Evolutionary conservation across 441 rosid genomes (phyloP).

Genomic region (Croton laevigatus): DNA sequence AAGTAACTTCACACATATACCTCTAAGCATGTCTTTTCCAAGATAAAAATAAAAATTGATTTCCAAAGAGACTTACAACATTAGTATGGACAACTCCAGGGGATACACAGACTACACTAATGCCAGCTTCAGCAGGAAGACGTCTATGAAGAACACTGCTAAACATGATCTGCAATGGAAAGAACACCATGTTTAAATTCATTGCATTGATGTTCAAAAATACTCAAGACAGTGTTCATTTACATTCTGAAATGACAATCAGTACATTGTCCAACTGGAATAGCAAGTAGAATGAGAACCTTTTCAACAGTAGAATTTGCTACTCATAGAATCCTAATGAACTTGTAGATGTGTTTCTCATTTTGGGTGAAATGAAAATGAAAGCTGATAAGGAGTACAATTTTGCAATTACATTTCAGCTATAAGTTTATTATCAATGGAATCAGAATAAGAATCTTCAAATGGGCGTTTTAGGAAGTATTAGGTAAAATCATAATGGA

Average conservation of each 20-base stretch:
- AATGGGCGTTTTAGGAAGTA: not conserved
- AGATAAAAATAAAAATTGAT: not conserved
- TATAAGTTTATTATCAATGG: constrained; percentile 2
- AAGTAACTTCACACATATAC: not conserved
- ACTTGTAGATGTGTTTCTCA: not conserved
- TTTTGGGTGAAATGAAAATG: not conserved
- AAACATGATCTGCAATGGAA: constrained; percentile 81
- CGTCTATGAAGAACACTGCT: constrained; percentile 79
- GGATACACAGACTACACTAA: constrained; percentile 74
- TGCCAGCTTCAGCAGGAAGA: constrained; percentile 90
- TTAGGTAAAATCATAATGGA: too few species aligned
- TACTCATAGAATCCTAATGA: not conserved
- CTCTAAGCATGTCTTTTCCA: not conserved
- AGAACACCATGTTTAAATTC: constrained; percentile 20
- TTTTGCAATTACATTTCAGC: not conserved
- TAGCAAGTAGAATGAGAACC: not conserved
- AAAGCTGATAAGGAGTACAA: not conserved
- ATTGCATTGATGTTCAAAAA: not conserved
- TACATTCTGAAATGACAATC: not conserved
- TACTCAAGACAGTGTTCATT: not conserved
- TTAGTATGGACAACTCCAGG: constrained; percentile 93
- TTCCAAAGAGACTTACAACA: constrained; percentile 62
- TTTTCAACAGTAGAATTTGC: not conserved
- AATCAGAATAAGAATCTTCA: not conserved
- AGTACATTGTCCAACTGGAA: not conserved